A percentile compares a stretch with the other conserved stretches of the same genome.
Evolutionary conservation across 2,329 filamentous ascomycete species (phyloP).

Genomic region (Pseudogymnoascus sp.): DNA sequence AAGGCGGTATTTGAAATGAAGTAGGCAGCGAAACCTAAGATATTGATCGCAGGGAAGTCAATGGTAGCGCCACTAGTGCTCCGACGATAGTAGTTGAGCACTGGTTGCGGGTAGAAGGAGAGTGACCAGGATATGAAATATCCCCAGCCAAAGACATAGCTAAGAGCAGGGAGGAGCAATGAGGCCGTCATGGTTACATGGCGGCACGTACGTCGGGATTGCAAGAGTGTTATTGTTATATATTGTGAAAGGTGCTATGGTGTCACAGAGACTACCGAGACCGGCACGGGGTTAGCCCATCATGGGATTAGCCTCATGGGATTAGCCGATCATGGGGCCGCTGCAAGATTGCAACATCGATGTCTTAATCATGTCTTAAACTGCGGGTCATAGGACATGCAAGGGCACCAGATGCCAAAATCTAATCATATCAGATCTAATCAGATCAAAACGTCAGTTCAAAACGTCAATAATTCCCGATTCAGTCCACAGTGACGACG

Average conservation of each 20-base stretch:
- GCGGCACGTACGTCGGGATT: background rate
- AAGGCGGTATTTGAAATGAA: slow-evolving; percentile 67
- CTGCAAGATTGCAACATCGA: background rate
- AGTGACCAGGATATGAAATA: slow-evolving; percentile 74
- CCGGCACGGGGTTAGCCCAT: background rate
- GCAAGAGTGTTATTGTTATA: background rate
- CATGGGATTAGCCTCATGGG: background rate
- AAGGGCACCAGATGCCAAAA: background rate
- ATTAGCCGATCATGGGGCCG: background rate
- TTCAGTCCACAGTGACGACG: slow-evolving; percentile 4
- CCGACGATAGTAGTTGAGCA: slow-evolving; percentile 69
- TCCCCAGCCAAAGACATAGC: slow-evolving; percentile 63
- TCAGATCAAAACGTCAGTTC: background rate
- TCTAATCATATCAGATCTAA: background rate
- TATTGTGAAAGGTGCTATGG: background rate
- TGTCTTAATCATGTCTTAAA: background rate
- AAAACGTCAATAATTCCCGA: background rate
- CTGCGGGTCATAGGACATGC: background rate
- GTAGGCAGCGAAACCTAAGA: slow-evolving; percentile 66
- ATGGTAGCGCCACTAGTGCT: slow-evolving; percentile 79
- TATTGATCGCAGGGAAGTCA: slow-evolving; percentile 77
- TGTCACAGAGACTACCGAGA: background rate
- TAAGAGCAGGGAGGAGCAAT: slow-evolving; percentile 42
- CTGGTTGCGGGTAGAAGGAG: slow-evolving; percentile 87
- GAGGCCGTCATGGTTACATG: slow-evolving; percentile 17